Base-by-base conservation (phyloP, 2,329 filamentous ascomycete species). In the Talaromyces pinophilus region DNA sequence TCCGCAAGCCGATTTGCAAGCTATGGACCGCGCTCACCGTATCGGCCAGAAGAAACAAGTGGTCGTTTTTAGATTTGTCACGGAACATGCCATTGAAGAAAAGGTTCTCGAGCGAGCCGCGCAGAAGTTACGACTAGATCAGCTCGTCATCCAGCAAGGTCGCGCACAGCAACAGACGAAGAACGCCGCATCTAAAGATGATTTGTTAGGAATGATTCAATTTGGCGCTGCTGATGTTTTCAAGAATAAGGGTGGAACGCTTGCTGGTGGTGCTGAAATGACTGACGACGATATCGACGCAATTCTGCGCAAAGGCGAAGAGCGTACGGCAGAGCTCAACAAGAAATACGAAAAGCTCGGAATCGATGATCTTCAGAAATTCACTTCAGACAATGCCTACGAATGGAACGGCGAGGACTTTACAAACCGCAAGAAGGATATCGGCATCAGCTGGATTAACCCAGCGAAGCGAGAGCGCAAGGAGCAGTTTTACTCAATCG, bases 401-500 rank as follows among this genome's bases (percentile, higher is more conserved):
- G 95, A 98, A 76, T 99, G 96, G 96, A 99, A 99, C 70, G 95
- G 95, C 57, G 90, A 98, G 80, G 94, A 94, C 73, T 99, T 99
- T 77, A 92, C 93, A 63, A 92, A 91, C 67, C 87, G 90, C 75
- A 96, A 96, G 82, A 96, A 96, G 78, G 92, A 96, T 60, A 92
- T 97, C 69, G 92, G 92, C 59, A 86, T 97, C 70, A 93, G 85
- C 74, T 99, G 96, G 96, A 99, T 99, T 82, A 97, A 99, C 73
- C 96, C 95, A 1, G 89, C 94, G 17, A 99, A 99, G 84, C 93
- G 95, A 79, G 96, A 99, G 81, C 92, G 95, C 74, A 99, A 98
- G 79, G 94, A 98, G 75, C 93, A 97, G 76, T 93, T 92, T 5
- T 99, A 99, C 77, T 97, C 94, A 0, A 97, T 99, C 83, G 96